Percentiles rank a stretch among this genome's conserved stretches.
Evolutionary conservation across 2,329 filamentous ascomycete species (phyloP).

Genomic region (Colletotrichum navitas): DNA sequence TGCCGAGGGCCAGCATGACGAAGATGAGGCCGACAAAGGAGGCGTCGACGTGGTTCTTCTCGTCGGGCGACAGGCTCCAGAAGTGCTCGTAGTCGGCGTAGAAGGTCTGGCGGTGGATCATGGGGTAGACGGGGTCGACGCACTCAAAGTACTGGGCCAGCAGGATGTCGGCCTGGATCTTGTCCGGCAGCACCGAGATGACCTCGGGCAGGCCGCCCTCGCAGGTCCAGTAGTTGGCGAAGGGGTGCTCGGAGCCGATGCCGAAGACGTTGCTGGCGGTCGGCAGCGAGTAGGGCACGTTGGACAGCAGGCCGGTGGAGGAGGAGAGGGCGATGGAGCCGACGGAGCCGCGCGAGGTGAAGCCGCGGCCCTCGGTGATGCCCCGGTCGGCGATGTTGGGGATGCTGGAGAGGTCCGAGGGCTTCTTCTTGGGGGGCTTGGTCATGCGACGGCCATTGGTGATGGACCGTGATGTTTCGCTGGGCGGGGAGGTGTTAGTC

Average conservation of each 20-base stretch:
- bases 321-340: slow-evolving; percentile 52
- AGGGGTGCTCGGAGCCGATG: slow-evolving; percentile 83
- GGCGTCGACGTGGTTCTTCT: slow-evolving; percentile 73
- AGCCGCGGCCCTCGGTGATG: slow-evolving; percentile 59
- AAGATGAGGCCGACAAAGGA: slow-evolving; percentile 80
- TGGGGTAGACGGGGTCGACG: slow-evolving; percentile 85
- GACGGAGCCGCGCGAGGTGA: slow-evolving; percentile 62
- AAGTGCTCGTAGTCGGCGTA: slow-evolving; percentile 84
- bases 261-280: slow-evolving; percentile 84
- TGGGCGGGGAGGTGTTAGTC: slow-evolving; percentile 47
- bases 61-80: slow-evolving; percentile 71
- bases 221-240: slow-evolving; percentile 88
- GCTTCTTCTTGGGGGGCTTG: slow-evolving; percentile 68
- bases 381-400: slow-evolving; percentile 70
- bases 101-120: slow-evolving; percentile 81
- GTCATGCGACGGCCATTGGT: slow-evolving; percentile 68
- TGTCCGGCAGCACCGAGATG: slow-evolving; percentile 80
- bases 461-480: slow-evolving; percentile 69
- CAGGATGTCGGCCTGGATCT: slow-evolving; percentile 80
- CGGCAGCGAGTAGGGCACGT: slow-evolving; percentile 78
- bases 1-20: slow-evolving; percentile 82
- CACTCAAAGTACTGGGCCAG: slow-evolving; percentile 74
- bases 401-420: slow-evolving; percentile 55
- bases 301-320: slow-evolving; percentile 74
- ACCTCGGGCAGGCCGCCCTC: slow-evolving; percentile 81